Conservation (phyloP, 768 basidiomycete genomes). For the Hericium coralloides region DNA sequence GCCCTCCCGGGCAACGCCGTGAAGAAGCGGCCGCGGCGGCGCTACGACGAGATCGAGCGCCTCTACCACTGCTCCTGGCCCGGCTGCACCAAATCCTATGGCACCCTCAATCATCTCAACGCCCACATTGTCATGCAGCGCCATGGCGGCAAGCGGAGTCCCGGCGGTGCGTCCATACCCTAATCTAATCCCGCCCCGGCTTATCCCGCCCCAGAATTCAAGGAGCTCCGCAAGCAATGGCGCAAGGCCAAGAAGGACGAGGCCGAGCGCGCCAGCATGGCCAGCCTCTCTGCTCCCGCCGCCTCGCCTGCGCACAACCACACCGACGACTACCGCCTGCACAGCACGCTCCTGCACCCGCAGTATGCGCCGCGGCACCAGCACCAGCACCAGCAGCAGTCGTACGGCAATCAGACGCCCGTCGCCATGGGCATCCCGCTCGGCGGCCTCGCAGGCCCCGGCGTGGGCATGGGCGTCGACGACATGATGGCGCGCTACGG, state of each 20-base stretch:
- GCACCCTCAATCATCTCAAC: conserved; percentile 94
- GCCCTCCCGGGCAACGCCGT: conserved; percentile 73
- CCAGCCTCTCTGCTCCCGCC: conserved; percentile 2
- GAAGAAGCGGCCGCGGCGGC: conserved; percentile 74
- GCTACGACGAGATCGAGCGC: conserved; percentile 94
- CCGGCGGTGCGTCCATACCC: conserved; percentile 57
- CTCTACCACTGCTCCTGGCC: conserved; percentile 72
- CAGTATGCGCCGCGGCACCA: conserved; percentile 2
- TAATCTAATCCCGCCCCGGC: not conserved
- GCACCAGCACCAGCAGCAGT: conserved; percentile 1
- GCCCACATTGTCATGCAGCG: conserved; percentile 98
- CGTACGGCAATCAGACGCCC: not conserved
- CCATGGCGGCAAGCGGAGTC: conserved; percentile 85
- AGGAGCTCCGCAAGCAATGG: conserved; percentile 95
- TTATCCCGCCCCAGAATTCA: conserved; percentile 65
- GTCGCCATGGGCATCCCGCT: not conserved
- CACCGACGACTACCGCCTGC: conserved; percentile 5
- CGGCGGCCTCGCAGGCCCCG: not conserved
- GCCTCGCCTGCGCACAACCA: conserved; percentile 5
- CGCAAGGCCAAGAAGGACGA: conserved; percentile 85
- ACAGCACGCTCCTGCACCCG: not conserved
- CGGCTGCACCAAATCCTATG: conserved; percentile 71
- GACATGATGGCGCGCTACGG: not conserved
- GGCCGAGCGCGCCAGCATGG: conserved; percentile 7
- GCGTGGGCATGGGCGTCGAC: not conserved